Evolutionary conservation across 2,329 filamentous ascomycete genomes (phyloP).

Genomic region (Exophiala viscosa): DNA sequence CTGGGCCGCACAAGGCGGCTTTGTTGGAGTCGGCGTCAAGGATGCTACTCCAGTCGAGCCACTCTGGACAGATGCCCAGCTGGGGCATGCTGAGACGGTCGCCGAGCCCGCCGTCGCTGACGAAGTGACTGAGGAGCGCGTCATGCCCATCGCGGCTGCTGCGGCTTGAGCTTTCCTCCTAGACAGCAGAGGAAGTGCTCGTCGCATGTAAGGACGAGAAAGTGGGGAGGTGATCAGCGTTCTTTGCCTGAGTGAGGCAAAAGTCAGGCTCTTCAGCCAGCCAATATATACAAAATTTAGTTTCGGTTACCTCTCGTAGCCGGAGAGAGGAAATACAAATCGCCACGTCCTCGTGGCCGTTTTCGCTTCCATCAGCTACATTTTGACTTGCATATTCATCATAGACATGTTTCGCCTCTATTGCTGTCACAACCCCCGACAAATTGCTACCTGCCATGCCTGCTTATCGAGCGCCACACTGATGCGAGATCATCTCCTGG

Average conservation of each 20-base stretch:
- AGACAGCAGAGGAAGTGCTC: constrained; percentile 17
- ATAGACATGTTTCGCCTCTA: too few species aligned
- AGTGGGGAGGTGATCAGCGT: not conserved
- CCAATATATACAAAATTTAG: constrained; percentile 1
- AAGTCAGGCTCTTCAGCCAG: constrained; percentile 26
- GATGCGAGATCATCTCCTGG: too few species aligned
- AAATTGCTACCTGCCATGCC: too few species aligned
- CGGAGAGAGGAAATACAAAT: not conserved
- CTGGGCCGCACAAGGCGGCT: constrained; percentile 87
- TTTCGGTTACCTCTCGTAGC: not conserved
- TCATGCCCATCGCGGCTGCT: constrained; percentile 24
- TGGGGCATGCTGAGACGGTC: constrained; percentile 38
- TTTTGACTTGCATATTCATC: too few species aligned
- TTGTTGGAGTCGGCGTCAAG: constrained; percentile 84
- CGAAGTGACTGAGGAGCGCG: constrained; percentile 10
- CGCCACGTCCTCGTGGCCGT: not conserved
- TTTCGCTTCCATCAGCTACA: not conserved
- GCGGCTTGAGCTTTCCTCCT: constrained; percentile 22
- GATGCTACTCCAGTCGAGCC: constrained; percentile 59
- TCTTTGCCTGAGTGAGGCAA: constrained; percentile 2
- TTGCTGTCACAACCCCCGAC: too few species aligned
- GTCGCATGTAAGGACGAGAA: not conserved
- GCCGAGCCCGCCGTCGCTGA: constrained; percentile 11
- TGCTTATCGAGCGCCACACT: too few species aligned
- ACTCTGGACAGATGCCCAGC: constrained; percentile 90